These are phyloP conservation scores for Nicotiana tomentosiformis DNA, from an alignment of 257 asterid species.

Conservation along the genomic window DNA sequence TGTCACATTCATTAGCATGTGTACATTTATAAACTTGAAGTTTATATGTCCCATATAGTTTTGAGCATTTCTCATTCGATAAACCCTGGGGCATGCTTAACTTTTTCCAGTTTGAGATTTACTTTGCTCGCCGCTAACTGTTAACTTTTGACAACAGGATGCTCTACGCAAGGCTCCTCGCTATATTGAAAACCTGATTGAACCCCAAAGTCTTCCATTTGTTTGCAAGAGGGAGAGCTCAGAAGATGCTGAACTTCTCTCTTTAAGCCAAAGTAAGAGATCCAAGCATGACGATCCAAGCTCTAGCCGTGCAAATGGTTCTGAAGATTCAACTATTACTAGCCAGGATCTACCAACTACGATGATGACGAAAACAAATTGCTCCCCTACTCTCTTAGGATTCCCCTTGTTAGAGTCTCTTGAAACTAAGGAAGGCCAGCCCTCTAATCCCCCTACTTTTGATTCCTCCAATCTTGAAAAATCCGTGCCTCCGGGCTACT, in stretches of 20 bases:
- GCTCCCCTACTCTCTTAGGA: slow-evolving; percentile 37
- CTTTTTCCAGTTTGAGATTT: not conserved
- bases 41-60: not conserved
- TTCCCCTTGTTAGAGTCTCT: slow-evolving; percentile 42
- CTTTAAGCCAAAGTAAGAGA: slow-evolving; percentile 41
- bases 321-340: slow-evolving; percentile 68
- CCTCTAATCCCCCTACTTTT: slow-evolving; percentile 30
- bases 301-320: slow-evolving; percentile 66
- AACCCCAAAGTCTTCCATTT: slow-evolving; percentile 25
- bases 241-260: slow-evolving; percentile 41
- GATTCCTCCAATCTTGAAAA: slow-evolving; percentile 81
- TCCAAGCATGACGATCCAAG: slow-evolving; percentile 46
- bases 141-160: slow-evolving; percentile 29
- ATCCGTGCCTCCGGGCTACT: slow-evolving; percentile 77
- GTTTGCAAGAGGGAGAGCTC: slow-evolving; percentile 63
- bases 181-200: slow-evolving; percentile 19
- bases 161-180: slow-evolving; percentile 37
- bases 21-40: not conserved
- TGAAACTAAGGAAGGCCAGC: slow-evolving; percentile 36
- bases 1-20: not conserved
- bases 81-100: not conserved
- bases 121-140: not conserved
- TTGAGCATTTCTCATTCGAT: not conserved
- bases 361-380: slow-evolving; percentile 46
- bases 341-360: slow-evolving; percentile 43